These are phyloP conservation scores for Diversispora epigaea DNA, from an alignment of 192 early-diverging fungal species.

Conservation along the genomic window DNA sequence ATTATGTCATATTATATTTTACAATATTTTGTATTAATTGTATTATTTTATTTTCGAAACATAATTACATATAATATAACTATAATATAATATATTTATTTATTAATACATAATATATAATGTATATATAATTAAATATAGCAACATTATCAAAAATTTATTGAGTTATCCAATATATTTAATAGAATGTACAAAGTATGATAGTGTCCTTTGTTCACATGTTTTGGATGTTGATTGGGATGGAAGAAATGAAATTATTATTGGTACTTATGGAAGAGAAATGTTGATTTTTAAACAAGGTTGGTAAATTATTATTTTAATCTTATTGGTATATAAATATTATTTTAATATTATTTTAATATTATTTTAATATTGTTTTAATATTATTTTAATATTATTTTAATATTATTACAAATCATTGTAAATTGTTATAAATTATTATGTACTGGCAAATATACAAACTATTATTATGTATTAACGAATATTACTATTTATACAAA, in stretches of 20 bases:
- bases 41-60: background rate
- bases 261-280: constrained; percentile 61
- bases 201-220: constrained; percentile 57
- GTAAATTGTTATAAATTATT: background rate
- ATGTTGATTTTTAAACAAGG: constrained; percentile 57
- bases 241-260: constrained; percentile 52
- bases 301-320: background rate
- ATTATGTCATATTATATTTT: no score
- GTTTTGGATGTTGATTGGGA: constrained; percentile 64
- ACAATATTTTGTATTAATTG: background rate
- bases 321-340: background rate
- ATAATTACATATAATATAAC: background rate
- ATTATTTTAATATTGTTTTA: background rate
- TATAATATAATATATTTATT: background rate
- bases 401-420: background rate
- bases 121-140: constrained; percentile 17
- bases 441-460: background rate
- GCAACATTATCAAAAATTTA: constrained; percentile 44
- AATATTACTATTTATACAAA: no score
- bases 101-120: background rate
- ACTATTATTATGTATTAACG: background rate
- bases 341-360: background rate
- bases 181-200: constrained; percentile 51
- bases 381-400: background rate
- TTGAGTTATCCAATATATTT: constrained; percentile 42